Evolutionary conservation across 257 asterid genomes (phyloP).

Genomic region (Rehmannia glutinosa): DNA sequence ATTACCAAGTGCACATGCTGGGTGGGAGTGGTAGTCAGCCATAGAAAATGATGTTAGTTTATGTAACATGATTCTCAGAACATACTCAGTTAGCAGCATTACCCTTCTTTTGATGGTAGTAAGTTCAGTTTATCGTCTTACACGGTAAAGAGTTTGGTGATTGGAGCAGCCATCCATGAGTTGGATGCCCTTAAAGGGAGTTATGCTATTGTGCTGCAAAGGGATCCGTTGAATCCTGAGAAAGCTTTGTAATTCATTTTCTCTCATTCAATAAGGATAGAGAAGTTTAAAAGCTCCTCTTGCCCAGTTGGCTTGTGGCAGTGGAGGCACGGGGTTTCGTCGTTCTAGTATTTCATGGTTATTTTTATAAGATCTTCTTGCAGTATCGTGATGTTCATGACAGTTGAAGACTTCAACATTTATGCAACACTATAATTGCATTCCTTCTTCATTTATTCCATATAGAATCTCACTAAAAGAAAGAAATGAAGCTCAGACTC

Average conservation of each 20-base stretch:
- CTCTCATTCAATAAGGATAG: not conserved
- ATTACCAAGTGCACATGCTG: not conserved
- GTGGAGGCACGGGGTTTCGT: not conserved
- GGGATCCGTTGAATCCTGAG: constrained; percentile 7
- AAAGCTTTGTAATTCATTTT: not conserved
- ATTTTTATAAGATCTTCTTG: not conserved
- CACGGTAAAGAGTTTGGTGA: not conserved
- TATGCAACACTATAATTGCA: not conserved
- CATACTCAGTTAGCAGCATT: not conserved
- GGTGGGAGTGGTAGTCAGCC: not conserved
- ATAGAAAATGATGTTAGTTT: not conserved
- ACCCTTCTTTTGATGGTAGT: not conserved
- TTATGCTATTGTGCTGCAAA: not conserved
- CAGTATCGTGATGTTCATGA: not conserved
- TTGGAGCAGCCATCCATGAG: not conserved
- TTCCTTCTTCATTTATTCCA: not conserved
- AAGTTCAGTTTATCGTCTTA: not conserved
- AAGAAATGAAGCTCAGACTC: not conserved
- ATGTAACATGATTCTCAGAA: not conserved
- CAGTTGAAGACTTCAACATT: not conserved
- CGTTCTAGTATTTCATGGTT: not conserved
- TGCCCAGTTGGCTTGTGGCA: not conserved
- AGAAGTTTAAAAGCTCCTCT: not conserved
- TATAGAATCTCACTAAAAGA: not conserved
- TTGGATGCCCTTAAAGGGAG: constrained; percentile 2